Conservation (phyloP, 108 stramenopile genomes). For the Licmophora abbreviata region DNA sequence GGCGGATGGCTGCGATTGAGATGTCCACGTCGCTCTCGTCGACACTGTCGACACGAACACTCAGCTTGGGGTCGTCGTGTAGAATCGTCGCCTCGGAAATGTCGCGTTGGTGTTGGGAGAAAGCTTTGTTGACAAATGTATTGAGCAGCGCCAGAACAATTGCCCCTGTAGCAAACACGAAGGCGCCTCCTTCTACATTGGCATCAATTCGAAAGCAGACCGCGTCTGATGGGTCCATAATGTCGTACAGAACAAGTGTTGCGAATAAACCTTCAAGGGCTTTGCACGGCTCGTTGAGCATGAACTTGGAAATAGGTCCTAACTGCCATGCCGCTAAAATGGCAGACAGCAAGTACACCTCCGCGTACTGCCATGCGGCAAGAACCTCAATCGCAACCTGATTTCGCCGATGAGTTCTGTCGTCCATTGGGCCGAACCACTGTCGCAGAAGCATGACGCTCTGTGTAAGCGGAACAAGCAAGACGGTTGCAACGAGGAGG, state of each 20-base stretch:
- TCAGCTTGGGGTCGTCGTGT: not conserved
- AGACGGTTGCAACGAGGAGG: constrained; percentile 52
- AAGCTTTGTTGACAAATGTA: constrained; percentile 35
- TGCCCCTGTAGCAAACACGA: constrained; percentile 41
- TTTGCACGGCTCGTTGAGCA: constrained; percentile 66
- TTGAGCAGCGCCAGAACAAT: constrained; percentile 29
- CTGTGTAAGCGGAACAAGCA: constrained; percentile 63
- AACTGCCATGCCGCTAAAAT: constrained; percentile 73
- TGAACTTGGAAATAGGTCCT: constrained; percentile 52
- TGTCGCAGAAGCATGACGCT: constrained; percentile 25
- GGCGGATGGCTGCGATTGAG: not conserved
- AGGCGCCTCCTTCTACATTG: constrained; percentile 46
- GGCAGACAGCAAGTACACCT: constrained; percentile 66
- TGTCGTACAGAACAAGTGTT: constrained; percentile 45
- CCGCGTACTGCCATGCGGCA: constrained; percentile 77
- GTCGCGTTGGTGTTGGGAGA: constrained; percentile 25
- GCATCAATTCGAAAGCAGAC: constrained; percentile 69
- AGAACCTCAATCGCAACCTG: constrained; percentile 43
- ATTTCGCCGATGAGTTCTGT: constrained; percentile 20
- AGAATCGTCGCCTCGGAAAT: not conserved
- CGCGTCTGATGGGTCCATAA: constrained; percentile 56
- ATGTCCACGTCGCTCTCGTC: not conserved
- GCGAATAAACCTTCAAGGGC: constrained; percentile 40
- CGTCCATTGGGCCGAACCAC: constrained; percentile 53
- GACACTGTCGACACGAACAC: not conserved